phyloP scores from a whole-genome alignment of 1,284 basidiomycete genomes.

The Cryptococcus sp. region DNA sequence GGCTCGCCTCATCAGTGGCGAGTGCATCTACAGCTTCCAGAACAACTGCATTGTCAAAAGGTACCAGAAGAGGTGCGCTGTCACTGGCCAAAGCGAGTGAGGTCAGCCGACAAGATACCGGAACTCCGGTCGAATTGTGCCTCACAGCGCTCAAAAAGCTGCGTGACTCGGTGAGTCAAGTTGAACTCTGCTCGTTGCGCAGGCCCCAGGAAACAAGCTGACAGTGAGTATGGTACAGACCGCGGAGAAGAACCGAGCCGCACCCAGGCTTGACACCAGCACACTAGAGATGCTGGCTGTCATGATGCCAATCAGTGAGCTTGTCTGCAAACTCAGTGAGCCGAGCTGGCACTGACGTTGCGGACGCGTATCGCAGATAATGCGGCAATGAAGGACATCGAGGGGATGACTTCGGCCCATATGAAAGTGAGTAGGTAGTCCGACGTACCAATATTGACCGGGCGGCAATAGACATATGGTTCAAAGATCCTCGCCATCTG shows the following conservation, averaged over 20 bases:
- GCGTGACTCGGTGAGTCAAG: conserved; percentile 25
- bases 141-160: conserved; percentile 29
- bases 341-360: background rate
- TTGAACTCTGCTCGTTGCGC: background rate
- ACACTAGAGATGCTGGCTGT: conserved; percentile 43
- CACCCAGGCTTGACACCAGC: conserved; percentile 31
- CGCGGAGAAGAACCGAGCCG: conserved; percentile 18
- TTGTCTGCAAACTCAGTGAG: background rate
- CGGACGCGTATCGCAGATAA: conserved; percentile 18
- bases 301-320: conserved; percentile 45
- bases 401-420: conserved; percentile 32
- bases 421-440: conserved; percentile 6
- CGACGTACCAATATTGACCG: background rate
- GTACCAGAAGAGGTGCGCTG: background rate
- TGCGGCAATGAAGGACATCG: conserved; percentile 27
- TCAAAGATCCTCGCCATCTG: conserved; percentile 19
- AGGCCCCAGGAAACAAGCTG: background rate
- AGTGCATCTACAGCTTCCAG: background rate
- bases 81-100: background rate
- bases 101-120: conserved; percentile 16
- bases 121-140: conserved; percentile 28
- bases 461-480: conserved; percentile 6
- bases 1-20: background rate
- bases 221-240: conserved; percentile 10
- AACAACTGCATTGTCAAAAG: background rate